A percentile compares a stretch with the other conserved stretches of the same genome.
These are phyloP conservation scores for Huntiella savannae DNA, from an alignment of 2,329 filamentous ascomycete species.

Conservation along the genomic window DNA sequence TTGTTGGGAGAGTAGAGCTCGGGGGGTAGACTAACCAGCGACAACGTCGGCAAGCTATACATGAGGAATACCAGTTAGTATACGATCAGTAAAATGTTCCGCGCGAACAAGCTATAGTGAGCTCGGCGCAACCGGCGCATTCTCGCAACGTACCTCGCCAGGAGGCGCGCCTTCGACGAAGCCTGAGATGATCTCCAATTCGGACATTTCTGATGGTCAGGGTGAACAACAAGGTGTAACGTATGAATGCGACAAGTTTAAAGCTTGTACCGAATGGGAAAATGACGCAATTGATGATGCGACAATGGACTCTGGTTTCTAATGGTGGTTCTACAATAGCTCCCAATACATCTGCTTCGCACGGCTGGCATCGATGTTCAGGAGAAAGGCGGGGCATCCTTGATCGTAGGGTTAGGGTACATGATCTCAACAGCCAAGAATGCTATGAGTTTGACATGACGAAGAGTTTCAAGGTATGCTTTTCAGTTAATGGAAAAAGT, in stretches of 20 bases:
- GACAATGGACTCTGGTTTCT: too few relatives aligned
- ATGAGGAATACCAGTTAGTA: conserved; percentile 2
- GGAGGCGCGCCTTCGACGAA: conserved; percentile 11
- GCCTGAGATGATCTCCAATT: conserved; percentile 9
- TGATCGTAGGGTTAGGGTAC: background rate
- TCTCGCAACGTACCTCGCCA: conserved; percentile 8
- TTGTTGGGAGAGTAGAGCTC: background rate
- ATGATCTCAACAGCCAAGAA: background rate
- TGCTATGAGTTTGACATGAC: background rate
- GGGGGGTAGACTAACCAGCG: conserved; percentile 7
- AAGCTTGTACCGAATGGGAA: too few relatives aligned
- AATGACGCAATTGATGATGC: too few relatives aligned
- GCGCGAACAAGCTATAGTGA: background rate
- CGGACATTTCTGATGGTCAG: conserved; percentile 3
- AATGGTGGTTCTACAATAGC: too few relatives aligned
- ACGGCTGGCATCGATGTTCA: too few relatives aligned
- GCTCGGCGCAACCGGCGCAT: conserved; percentile 1
- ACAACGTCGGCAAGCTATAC: conserved; percentile 11
- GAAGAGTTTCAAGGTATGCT: too few relatives aligned
- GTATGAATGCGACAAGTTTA: too few relatives aligned
- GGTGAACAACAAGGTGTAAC: too few relatives aligned
- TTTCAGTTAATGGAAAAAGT: too few relatives aligned
- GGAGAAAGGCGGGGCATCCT: too few relatives aligned
- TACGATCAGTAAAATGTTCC: background rate
- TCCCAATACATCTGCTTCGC: too few relatives aligned